These are phyloP conservation scores for Salix purpurea DNA, from an alignment of 345 rosid species.

Conservation along the genomic window DNA sequence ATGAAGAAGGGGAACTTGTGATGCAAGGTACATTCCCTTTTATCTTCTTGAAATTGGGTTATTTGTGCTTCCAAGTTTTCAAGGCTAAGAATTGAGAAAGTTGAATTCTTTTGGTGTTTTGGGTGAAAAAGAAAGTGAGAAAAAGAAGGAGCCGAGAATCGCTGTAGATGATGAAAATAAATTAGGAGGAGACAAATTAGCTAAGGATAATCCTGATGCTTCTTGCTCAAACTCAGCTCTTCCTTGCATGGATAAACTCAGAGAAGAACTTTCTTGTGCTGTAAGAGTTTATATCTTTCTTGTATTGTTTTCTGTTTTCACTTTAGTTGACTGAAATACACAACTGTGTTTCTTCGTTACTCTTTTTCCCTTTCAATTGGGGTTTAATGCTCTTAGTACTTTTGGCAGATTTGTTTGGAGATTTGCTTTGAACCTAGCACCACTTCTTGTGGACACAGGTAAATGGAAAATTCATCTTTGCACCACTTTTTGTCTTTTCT, in stretches of 20 bases:
- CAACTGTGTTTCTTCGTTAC: neutral
- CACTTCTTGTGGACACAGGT: slow-evolving; percentile 96
- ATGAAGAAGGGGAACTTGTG: slow-evolving; percentile 41
- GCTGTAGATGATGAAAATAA: slow-evolving; percentile 21
- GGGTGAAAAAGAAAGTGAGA: slow-evolving; percentile 29
- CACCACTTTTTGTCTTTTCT: neutral
- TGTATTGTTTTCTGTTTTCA: neutral
- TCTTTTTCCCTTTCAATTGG: neutral
- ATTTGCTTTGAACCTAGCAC: slow-evolving; percentile 94
- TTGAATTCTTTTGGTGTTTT: slow-evolving; percentile 2
- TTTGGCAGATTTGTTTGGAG: slow-evolving; percentile 79
- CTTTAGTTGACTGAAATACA: neutral
- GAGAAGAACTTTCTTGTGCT: slow-evolving; percentile 92
- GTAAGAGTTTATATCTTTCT: slow-evolving; percentile 39
- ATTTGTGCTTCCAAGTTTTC: neutral
- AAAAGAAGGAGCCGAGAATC: slow-evolving; percentile 23
- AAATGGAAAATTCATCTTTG: neutral
- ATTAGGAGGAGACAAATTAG: slow-evolving; percentile 20
- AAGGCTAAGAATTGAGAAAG: neutral
- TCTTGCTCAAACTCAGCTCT: slow-evolving; percentile 31
- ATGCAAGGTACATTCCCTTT: slow-evolving; percentile 8
- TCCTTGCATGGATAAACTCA: slow-evolving; percentile 74
- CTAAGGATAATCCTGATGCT: slow-evolving; percentile 18
- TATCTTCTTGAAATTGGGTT: neutral
- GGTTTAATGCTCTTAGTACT: neutral